Percentiles rank a stretch among this genome's conserved stretches.
Conservation (phyloP, 495 filamentous ascomycete species). For the Penicillium manginii region DNA sequence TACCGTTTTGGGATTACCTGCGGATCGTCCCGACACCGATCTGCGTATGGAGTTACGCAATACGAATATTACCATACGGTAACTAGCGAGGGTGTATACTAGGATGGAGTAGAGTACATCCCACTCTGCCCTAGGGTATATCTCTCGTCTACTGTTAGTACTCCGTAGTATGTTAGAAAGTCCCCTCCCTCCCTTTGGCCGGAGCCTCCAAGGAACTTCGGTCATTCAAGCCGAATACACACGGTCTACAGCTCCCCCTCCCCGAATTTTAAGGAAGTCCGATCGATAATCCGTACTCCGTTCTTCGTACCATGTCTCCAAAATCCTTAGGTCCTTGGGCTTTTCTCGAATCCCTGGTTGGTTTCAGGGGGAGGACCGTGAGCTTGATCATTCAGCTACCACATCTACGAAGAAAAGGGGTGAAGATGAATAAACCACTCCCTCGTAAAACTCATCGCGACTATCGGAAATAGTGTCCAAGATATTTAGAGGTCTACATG, state of each 20-base stretch:
- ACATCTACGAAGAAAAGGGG: background rate
- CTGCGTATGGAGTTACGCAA: conserved; percentile 4
- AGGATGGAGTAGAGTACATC: background rate
- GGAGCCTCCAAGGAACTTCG: background rate
- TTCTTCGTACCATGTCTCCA: background rate
- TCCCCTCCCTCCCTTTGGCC: conserved; percentile 1
- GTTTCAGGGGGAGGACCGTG: conserved; percentile 6
- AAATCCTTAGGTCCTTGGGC: background rate
- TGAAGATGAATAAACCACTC: background rate
- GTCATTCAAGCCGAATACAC: background rate
- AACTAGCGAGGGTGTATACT: background rate
- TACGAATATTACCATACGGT: background rate
- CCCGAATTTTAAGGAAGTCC: too few relatives aligned
- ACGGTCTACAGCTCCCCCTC: background rate
- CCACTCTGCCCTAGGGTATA: background rate
- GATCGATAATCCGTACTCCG: background rate
- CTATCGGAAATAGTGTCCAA: background rate
- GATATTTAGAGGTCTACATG: background rate
- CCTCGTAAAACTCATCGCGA: background rate
- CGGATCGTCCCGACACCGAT: conserved; percentile 23
- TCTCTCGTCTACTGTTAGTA: background rate
- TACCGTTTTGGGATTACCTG: background rate
- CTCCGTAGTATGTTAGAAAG: too few relatives aligned
- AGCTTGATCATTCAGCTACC: background rate
- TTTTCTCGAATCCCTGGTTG: background rate